Percentiles rank a stretch among this genome's conserved stretches.
Evolutionary conservation across 164 flowering plant genomes (phyloP).

Genomic region (Taxillus chinensis): DNA sequence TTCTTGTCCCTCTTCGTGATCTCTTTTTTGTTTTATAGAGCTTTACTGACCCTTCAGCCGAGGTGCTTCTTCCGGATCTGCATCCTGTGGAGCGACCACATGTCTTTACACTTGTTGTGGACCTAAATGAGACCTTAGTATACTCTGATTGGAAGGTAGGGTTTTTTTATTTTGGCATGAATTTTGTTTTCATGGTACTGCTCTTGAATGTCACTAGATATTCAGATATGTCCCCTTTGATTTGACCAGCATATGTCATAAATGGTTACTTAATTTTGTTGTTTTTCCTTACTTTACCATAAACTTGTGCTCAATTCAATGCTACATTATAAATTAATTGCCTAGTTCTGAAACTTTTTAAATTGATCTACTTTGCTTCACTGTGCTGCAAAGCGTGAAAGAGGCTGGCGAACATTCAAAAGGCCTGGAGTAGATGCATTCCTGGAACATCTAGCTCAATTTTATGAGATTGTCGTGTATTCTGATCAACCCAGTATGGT

Average conservation of each 20-base stretch:
- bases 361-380: background rate
- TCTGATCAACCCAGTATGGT: constrained; percentile 75
- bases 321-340: too few relatives aligned
- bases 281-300: too few relatives aligned
- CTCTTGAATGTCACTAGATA: too few relatives aligned
- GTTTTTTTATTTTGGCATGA: background rate
- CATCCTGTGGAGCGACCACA: constrained; percentile 60
- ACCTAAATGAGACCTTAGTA: constrained; percentile 77
- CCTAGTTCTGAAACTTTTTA: too few relatives aligned
- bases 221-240: too few relatives aligned
- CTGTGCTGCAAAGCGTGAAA: constrained; percentile 55
- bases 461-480: constrained; percentile 81
- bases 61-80: constrained; percentile 94
- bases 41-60: constrained; percentile 82
- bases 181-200: too few relatives aligned
- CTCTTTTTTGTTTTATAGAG: constrained; percentile 28
- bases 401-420: constrained; percentile 96
- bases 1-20: background rate
- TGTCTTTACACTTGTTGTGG: constrained; percentile 84
- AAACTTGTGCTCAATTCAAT: too few relatives aligned
- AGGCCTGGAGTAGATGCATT: constrained; percentile 96
- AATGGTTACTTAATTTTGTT: too few relatives aligned
- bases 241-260: too few relatives aligned
- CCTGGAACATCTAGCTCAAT: constrained; percentile 72
- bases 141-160: constrained; percentile 90